Conservation (phyloP, 2,329 filamentous ascomycete species). For the Alternaria sp. region DNA sequence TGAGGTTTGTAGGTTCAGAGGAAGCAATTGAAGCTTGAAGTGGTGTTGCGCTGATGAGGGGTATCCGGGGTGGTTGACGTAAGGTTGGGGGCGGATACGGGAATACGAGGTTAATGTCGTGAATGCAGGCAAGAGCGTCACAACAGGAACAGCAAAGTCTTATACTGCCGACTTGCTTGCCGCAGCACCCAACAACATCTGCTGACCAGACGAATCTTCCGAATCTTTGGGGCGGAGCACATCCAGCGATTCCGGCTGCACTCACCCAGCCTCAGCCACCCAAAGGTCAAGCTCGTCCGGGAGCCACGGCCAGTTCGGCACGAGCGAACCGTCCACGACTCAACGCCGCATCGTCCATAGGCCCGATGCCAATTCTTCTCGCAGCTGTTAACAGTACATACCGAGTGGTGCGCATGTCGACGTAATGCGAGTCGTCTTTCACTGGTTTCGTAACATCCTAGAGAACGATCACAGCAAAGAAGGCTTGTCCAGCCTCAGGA, state of each 20-base stretch:
- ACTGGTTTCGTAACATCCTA: slow-evolving; percentile 1
- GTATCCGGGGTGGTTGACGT: slow-evolving; percentile 27
- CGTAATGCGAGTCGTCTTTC: background rate
- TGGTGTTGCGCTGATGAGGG: slow-evolving; percentile 20
- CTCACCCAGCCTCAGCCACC: slow-evolving; percentile 47
- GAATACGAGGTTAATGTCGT: slow-evolving; percentile 11
- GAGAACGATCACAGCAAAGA: slow-evolving; percentile 6
- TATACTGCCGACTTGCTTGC: slow-evolving; percentile 28
- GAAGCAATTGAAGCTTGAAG: background rate
- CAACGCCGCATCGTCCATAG: slow-evolving; percentile 22
- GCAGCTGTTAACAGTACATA: slow-evolving; percentile 1
- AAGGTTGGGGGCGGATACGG: slow-evolving; percentile 24
- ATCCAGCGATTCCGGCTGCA: slow-evolving; percentile 35
- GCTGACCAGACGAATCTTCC: slow-evolving; percentile 36
- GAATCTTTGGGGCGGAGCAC: slow-evolving; percentile 43
- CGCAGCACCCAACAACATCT: slow-evolving; percentile 31
- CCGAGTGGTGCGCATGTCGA: slow-evolving; percentile 1
- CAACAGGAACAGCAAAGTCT: slow-evolving; percentile 19
- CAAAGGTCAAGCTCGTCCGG: slow-evolving; percentile 29
- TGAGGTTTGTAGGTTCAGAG: slow-evolving; percentile 11
- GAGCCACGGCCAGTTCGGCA: slow-evolving; percentile 29
- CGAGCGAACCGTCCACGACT: slow-evolving; percentile 15
- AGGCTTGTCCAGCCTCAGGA: slow-evolving; percentile 22
- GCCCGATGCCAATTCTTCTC: background rate
- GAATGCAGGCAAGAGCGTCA: slow-evolving; percentile 24